phyloP scores from a whole-genome alignment of 2,329 filamentous ascomycete species.

The Scedosporium aurantiacum region DNA sequence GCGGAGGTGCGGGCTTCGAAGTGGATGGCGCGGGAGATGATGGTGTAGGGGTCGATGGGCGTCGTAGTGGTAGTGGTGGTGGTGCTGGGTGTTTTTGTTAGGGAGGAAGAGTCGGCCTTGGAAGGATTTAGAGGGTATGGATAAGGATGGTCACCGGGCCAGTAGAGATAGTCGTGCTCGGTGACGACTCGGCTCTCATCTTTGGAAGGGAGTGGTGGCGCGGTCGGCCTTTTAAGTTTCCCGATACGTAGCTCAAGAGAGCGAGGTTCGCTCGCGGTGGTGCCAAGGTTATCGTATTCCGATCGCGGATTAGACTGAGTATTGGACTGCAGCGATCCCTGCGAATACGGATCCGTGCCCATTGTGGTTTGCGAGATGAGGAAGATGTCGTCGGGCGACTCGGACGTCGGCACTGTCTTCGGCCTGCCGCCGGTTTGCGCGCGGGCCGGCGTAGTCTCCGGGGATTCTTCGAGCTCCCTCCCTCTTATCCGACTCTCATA shows the following conservation, averaged over 20 bases:
- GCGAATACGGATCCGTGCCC: constrained; percentile 17
- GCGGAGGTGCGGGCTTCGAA: constrained; percentile 47
- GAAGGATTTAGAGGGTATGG: constrained; percentile 37
- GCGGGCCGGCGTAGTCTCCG: background rate
- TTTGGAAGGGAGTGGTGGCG: constrained; percentile 15
- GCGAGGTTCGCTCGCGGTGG: background rate
- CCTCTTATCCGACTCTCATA: constrained; percentile 36
- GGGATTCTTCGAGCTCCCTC: constrained; percentile 13
- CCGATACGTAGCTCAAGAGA: background rate
- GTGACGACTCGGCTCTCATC: constrained; percentile 4
- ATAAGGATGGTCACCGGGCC: constrained; percentile 45
- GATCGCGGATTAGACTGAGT: constrained; percentile 7
- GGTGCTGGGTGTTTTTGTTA: constrained; percentile 5
- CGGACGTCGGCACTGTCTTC: constrained; percentile 9
- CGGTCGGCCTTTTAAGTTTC: background rate
- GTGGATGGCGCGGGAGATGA: constrained; percentile 41
- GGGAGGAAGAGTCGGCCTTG: constrained; percentile 7
- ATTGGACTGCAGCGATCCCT: constrained; percentile 19
- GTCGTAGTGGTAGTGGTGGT: constrained; percentile 10
- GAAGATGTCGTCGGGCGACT: constrained; percentile 28
- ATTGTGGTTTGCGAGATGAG: constrained; percentile 37
- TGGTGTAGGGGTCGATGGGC: constrained; percentile 43
- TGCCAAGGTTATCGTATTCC: background rate
- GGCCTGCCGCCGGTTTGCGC: no score
- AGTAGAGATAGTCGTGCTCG: constrained; percentile 4